Conservation (phyloP, 1,139 yeast genomes). For the Candida frijolesensis region DNA sequence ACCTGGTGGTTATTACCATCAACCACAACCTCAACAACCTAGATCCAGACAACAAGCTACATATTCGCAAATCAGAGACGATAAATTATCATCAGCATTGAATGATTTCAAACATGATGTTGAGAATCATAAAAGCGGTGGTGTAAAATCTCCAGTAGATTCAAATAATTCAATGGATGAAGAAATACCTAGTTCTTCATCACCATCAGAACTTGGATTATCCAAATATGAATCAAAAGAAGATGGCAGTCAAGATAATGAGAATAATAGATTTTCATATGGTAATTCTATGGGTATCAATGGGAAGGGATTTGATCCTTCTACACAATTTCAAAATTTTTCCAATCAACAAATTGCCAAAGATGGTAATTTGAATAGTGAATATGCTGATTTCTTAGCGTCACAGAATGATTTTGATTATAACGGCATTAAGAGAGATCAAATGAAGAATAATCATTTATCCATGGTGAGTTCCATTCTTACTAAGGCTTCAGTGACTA, state of each 20-base stretch:
- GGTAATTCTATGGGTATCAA: not conserved
- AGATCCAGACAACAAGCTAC: slow-evolving; percentile 10
- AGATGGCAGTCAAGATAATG: not conserved
- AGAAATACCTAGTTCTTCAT: slow-evolving; percentile 10
- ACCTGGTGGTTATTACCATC: not conserved
- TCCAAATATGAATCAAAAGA: slow-evolving; percentile 6
- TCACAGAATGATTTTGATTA: slow-evolving; percentile 6
- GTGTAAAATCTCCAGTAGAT: slow-evolving; percentile 12
- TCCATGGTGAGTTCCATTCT: slow-evolving; percentile 50
- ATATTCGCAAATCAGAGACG: slow-evolving; percentile 16
- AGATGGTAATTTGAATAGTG: slow-evolving; percentile 16
- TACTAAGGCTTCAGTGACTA: slow-evolving; percentile 33
- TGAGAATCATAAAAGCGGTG: slow-evolving; percentile 21
- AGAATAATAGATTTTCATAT: slow-evolving; percentile 11
- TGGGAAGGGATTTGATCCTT: slow-evolving; percentile 11
- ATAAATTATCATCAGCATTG: slow-evolving; percentile 32
- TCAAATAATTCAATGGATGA: slow-evolving; percentile 10
- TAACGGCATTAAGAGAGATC: not conserved
- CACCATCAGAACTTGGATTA: slow-evolving; percentile 13
- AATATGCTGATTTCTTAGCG: slow-evolving; percentile 34
- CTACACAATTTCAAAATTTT: slow-evolving; percentile 20
- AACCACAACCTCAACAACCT: slow-evolving; percentile 1
- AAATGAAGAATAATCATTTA: slow-evolving; percentile 26
- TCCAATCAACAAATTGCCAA: slow-evolving; percentile 13
- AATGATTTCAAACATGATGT: slow-evolving; percentile 35